Conservation (phyloP, 1,139 yeast genomes). For the Wickerhamomyces sp. region DNA sequence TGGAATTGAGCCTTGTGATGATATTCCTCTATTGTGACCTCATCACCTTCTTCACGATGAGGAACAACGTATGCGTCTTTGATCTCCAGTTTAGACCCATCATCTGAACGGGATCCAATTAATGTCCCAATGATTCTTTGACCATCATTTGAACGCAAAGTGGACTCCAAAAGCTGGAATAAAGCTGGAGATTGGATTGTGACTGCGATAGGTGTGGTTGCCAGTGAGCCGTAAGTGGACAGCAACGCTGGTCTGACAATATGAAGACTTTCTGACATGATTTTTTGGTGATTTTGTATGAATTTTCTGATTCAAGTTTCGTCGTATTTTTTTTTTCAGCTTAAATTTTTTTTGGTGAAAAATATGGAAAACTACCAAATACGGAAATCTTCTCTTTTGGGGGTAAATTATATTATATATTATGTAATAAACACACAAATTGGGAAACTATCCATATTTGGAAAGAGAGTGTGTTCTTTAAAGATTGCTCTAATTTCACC, state of each 20-base stretch:
- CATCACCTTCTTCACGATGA: slow-evolving; percentile 73
- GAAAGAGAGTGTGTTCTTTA: too few relatives aligned
- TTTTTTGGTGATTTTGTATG: background rate
- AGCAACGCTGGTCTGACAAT: slow-evolving; percentile 57
- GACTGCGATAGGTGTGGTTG: slow-evolving; percentile 48
- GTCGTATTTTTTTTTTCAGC: background rate
- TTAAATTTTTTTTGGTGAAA: background rate
- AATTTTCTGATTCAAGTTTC: background rate
- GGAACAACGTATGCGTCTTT: slow-evolving; percentile 81
- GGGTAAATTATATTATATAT: too few relatives aligned
- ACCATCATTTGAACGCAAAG: slow-evolving; percentile 41
- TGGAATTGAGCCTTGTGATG: slow-evolving; percentile 69
- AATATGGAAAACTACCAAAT: background rate
- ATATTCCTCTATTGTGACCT: slow-evolving; percentile 68
- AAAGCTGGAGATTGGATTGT: slow-evolving; percentile 66
- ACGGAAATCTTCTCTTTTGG: background rate
- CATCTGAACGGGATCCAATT: slow-evolving; percentile 79
- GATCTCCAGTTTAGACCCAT: slow-evolving; percentile 73
- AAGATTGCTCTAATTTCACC: too few relatives aligned
- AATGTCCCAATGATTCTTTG: slow-evolving; percentile 77
- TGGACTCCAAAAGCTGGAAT: slow-evolving; percentile 62
- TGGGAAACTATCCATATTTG: too few relatives aligned
- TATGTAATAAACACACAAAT: too few relatives aligned
- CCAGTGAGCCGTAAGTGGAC: slow-evolving; percentile 42
- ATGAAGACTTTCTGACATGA: slow-evolving; percentile 38